phyloP scores from a whole-genome alignment of 176 grass and related monocot genomes.

The Rhynchospora breviuscula region DNA sequence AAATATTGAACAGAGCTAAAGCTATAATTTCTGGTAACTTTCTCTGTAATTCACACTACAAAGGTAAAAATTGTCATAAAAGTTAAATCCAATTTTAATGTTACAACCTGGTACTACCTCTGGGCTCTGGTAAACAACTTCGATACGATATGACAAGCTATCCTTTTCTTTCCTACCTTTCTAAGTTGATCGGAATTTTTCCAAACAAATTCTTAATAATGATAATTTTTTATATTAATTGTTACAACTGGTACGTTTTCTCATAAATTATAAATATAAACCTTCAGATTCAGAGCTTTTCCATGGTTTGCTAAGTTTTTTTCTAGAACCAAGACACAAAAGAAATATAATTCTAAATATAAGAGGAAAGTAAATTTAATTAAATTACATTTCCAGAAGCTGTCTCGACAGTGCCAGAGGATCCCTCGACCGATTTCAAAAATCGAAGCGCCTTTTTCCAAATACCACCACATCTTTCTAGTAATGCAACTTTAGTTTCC shows the following conservation, averaged over 20 bases:
- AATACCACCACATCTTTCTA: slow-evolving; percentile 62
- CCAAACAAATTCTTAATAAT: neutral
- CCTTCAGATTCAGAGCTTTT: neutral
- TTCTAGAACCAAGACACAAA: neutral
- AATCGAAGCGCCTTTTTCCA: slow-evolving; percentile 98
- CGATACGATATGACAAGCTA: neutral
- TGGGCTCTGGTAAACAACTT: slow-evolving; percentile 10
- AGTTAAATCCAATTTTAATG: neutral
- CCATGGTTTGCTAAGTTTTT: neutral
- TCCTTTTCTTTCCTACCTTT: neutral
- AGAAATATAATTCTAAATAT: slow-evolving; percentile 1
- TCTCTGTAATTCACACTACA: slow-evolving; percentile 6
- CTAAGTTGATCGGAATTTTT: neutral
- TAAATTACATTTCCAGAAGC: slow-evolving; percentile 70
- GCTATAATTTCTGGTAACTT: slow-evolving; percentile 6
- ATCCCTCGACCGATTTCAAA: slow-evolving; percentile 78
- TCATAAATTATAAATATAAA: neutral
- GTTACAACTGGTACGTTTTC: neutral
- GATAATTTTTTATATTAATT: neutral
- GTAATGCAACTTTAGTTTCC: slow-evolving; percentile 38
- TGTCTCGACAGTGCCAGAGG: slow-evolving; percentile 60
- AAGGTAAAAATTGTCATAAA: slow-evolving; percentile 20
- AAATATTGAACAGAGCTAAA: slow-evolving; percentile 28
- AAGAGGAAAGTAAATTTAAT: neutral
- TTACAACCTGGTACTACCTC: neutral